phyloP scores from a whole-genome alignment of 164 flowering plant species.

The Sextonia rubra region DNA sequence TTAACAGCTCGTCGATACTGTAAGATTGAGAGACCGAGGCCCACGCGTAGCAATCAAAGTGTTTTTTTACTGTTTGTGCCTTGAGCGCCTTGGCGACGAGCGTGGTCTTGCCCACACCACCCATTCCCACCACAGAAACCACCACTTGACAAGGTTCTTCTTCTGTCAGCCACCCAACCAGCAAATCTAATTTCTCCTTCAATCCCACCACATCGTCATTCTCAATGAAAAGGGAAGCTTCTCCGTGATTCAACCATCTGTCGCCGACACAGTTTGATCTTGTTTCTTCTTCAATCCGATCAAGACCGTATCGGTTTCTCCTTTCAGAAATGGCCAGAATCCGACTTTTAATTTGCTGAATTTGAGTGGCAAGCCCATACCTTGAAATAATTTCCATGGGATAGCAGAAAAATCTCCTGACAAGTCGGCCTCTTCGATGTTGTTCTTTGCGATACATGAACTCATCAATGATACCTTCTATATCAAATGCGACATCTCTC shows the following conservation, averaged over 20 bases:
- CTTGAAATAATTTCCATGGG: not conserved
- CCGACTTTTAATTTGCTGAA: not conserved
- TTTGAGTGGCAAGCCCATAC: not conserved
- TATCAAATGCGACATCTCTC: not conserved
- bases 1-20: not conserved
- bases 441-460: not conserved
- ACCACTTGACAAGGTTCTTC: constrained; percentile 26
- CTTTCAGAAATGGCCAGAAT: not conserved
- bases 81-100: constrained; percentile 29
- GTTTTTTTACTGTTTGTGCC: constrained; percentile 6
- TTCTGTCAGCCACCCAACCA: constrained; percentile 29
- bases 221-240: constrained; percentile 10
- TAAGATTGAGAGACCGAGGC: constrained; percentile 25
- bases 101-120: constrained; percentile 56
- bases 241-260: not conserved
- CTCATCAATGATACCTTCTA: constrained; percentile 5
- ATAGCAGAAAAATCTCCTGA: not conserved
- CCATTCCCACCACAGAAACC: constrained; percentile 50
- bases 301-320: not conserved
- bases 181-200: constrained; percentile 16
- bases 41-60: constrained; percentile 38
- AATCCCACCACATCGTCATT: constrained; percentile 31
- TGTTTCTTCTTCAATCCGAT: not conserved
- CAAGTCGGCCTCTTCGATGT: not conserved
- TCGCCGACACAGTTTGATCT: not conserved